Conservation (phyloP, 2,329 filamentous ascomycete species). For the Exserohilum turcica region DNA sequence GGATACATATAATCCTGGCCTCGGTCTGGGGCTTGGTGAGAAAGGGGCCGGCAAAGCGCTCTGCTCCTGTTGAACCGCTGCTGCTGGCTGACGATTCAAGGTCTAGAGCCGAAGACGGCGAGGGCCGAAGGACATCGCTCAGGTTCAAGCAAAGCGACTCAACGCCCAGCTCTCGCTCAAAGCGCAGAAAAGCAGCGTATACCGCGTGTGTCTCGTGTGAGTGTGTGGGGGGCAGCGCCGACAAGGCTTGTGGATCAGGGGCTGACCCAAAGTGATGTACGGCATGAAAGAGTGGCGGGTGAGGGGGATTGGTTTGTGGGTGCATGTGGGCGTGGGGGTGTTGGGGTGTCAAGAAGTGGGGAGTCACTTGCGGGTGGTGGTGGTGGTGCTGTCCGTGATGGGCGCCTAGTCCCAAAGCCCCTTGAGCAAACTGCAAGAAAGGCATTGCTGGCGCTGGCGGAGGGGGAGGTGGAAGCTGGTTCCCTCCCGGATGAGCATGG, state of each 20-base stretch:
- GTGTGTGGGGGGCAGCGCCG: background rate
- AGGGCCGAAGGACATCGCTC: constrained; percentile 27
- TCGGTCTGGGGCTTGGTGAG: constrained; percentile 16
- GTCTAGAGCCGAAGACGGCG: background rate
- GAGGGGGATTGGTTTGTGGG: background rate
- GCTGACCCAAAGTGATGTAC: background rate
- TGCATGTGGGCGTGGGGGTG: constrained; percentile 5
- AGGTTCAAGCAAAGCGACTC: constrained; percentile 43
- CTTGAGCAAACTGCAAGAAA: constrained; percentile 30
- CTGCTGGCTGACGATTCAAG: background rate
- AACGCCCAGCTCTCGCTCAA: constrained; percentile 45
- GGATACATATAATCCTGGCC: constrained; percentile 46
- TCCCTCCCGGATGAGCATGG: constrained; percentile 10
- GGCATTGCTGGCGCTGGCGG: constrained; percentile 29
- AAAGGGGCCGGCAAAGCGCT: background rate
- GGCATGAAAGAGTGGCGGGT: background rate
- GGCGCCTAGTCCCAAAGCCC: constrained; percentile 1
- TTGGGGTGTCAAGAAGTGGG: constrained; percentile 21
- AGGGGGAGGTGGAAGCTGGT: constrained; percentile 18
- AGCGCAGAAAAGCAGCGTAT: constrained; percentile 41
- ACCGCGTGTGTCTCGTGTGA: constrained; percentile 16
- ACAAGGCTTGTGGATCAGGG: background rate
- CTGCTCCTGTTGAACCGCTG: background rate
- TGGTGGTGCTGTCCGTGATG: constrained; percentile 5
- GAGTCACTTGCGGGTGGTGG: constrained; percentile 16